Base-by-base conservation (phyloP, 2,329 filamentous ascomycete species). In the Trichoderma afroharzianum region DNA sequence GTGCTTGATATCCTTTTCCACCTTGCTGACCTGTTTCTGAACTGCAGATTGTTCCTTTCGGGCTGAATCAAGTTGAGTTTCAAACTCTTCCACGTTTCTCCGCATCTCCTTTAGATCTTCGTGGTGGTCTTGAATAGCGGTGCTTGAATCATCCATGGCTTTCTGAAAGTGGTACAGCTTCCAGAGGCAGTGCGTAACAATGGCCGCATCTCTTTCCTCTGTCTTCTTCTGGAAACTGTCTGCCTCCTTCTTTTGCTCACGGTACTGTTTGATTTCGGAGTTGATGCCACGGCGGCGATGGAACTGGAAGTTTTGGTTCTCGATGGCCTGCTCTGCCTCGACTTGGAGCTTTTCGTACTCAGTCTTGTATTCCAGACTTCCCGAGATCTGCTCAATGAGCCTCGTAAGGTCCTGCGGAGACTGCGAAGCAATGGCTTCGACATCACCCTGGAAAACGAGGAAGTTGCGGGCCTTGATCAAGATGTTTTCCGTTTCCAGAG, bases 391-490 rank as follows among this genome's bases (percentile, higher is more conserved):
- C 83, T 99, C 96, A 71, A 99, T 97, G 64, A 99, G 85, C 64
- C 93, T 89, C 0, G 96, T 99, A 50, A 99, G 88, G 78, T 98
- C 96, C 76, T 94, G 95, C 0, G 96, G 94, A 1, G 94, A 97
- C 80, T 98, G 96, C 8, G 94, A 94, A 2, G 96, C 97, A 78
- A 99, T 98, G 28, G 94, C 93, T 81, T 99, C 96, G 21, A 99
- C 95, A 79, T 99, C 96, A 75, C 96, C 97, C 81, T 99, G 96
- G 80, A 99, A 99, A 43, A 99, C 96, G 6, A 99, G 88, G 80
- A 99, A 99, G 80, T 99, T 99, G 75, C 96, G 90, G 39, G 96
- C 96, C 82, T 97, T 98, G 85, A 99, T 98, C 73, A 99, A 85
- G 75, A 99, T 99, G 78, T 98, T 98, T 81, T 99, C 95, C 24